Evolutionary conservation across 1,284 basidiomycete genomes (phyloP).

Genomic region (Chalciporus sp.): DNA sequence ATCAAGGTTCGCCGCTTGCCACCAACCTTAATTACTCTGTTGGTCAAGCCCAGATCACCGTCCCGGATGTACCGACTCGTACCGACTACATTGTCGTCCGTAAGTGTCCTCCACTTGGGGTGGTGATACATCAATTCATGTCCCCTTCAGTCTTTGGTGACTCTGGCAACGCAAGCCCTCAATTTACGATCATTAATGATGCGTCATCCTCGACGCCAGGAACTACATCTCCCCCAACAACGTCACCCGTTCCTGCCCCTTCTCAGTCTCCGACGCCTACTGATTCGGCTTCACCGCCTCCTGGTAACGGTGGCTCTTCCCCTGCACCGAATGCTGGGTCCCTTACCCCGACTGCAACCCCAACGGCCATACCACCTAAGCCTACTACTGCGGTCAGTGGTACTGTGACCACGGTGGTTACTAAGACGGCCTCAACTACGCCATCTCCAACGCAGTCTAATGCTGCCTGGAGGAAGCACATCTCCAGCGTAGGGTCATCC

Average conservation of each 20-base stretch:
- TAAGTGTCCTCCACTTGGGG: constrained; percentile 31
- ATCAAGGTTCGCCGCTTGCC: constrained; percentile 56
- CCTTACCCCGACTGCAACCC: too few relatives aligned
- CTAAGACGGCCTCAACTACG: constrained; percentile 1
- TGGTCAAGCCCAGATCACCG: constrained; percentile 54
- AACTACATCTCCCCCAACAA: constrained; percentile 12
- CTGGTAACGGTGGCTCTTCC: neutral
- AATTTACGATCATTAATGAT: constrained; percentile 42
- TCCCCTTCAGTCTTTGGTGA: constrained; percentile 40
- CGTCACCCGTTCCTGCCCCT: constrained; percentile 11
- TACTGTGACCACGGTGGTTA: constrained; percentile 3
- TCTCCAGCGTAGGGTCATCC: constrained; percentile 12
- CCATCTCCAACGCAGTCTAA: constrained; percentile 21
- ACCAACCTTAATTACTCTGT: constrained; percentile 52
- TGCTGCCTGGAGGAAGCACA: constrained; percentile 29
- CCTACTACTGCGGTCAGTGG: neutral
- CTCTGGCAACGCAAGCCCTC: constrained; percentile 47
- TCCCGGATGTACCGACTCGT: constrained; percentile 51
- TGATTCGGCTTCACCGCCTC: neutral
- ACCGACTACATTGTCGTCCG: constrained; percentile 50
- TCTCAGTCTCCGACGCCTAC: constrained; percentile 1
- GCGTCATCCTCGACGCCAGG: constrained; percentile 22
- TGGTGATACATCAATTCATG: neutral
- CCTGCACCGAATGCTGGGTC: neutral
- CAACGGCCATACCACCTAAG: neutral